Evolutionary conservation across 2,329 filamentous ascomycete genomes (phyloP), one percentile per base, ranked within the genome.

Genomic region (Aspergillus sp.): DNA sequence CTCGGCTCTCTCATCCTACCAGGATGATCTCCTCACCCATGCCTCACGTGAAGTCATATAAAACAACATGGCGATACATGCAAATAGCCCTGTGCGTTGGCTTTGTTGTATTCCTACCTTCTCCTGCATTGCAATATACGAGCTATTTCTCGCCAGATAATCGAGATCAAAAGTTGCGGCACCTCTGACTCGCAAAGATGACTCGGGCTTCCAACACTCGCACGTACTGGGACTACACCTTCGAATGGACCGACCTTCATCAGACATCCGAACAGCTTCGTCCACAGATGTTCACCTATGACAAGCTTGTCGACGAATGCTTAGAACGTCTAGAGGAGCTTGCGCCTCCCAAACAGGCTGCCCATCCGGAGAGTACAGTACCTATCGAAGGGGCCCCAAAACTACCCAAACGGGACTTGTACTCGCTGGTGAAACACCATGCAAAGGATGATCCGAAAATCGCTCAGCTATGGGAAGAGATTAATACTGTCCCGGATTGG

Each of bases 401-500:
- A 49, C 63, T 57, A 54, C 73, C 55, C 38, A 71, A 76, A 38
- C 69, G 84, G 60, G 88, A 91, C 62, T 66, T 89, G 1, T 90
- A 87, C 63, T 74, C 74, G 10, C 69, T 90, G 7, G 71, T 93
- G 1, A 72, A 76, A 60, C 77, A 86, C 5, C 77, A 91, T 66
- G 75, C 78, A 9, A 66, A 72, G 2, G 73, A 77, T 5, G 81
- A 92, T 60, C 73, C 80, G 20, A 79, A 81, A 36, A 72, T 86
- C 19, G 62, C 68, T 6, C 61, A 79, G 49, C 72, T 93, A 7
- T 92, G 88, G 88, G 67, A 71, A 0, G 78, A 91, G 63, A 77
- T 88, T 51, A 86, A 84, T 52, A 84, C 80, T 0, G 71, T 90
- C 3, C 89, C 88, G 0, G 76, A 81, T 1, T 92, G 88, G 88